These are phyloP conservation scores for Panicum virgatum DNA, from an alignment of 202 grass and related monocot species.

Conservation along the genomic window DNA sequence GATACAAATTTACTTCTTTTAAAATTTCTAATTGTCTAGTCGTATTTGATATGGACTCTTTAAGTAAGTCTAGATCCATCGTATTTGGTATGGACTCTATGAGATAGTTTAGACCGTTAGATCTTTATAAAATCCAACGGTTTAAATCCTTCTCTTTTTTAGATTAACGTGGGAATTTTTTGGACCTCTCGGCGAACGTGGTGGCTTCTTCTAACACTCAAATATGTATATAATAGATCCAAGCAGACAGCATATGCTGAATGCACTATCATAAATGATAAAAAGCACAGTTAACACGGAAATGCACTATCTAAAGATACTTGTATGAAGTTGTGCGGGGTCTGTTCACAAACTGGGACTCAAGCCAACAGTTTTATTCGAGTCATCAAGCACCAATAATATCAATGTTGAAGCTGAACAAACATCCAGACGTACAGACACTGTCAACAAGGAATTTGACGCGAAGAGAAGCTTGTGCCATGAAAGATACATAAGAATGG, in stretches of 20 bases:
- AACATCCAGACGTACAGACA: constrained; percentile 19
- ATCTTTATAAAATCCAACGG: too few relatives aligned
- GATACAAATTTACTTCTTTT: too few relatives aligned
- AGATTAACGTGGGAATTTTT: too few relatives aligned
- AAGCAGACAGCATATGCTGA: constrained; percentile 10
- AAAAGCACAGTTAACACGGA: neutral
- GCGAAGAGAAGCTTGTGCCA: neutral
- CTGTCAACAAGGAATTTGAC: constrained; percentile 60
- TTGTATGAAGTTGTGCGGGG: neutral
- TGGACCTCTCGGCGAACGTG: too few relatives aligned
- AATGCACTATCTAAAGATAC: neutral
- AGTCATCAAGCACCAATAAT: constrained; percentile 1
- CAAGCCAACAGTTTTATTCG: neutral
- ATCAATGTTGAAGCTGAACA: constrained; percentile 17
- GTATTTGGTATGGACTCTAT: too few relatives aligned
- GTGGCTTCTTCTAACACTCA: too few relatives aligned
- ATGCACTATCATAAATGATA: constrained; percentile 1
- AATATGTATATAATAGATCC: too few relatives aligned
- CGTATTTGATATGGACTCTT: too few relatives aligned
- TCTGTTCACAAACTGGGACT: constrained; percentile 2
- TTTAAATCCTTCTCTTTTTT: too few relatives aligned
- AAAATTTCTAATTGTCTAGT: too few relatives aligned
- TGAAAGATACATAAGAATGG: constrained; percentile 14
- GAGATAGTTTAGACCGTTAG: too few relatives aligned
- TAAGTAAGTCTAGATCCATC: too few relatives aligned